These are phyloP conservation scores for Clarireedia sp. DNA, from an alignment of 2,329 filamentous ascomycete species.

Conservation along the genomic window DNA sequence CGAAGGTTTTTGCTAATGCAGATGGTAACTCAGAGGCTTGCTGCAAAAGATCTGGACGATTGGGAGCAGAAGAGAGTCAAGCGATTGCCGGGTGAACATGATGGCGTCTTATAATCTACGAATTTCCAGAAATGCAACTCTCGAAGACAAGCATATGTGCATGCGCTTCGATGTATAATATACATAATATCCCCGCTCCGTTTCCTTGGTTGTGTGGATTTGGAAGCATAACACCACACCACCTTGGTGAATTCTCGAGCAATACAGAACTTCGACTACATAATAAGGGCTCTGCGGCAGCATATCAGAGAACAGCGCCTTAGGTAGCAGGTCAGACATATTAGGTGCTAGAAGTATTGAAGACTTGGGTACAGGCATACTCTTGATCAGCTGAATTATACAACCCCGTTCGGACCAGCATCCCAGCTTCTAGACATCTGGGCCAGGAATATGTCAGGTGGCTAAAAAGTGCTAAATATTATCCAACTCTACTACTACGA, in stretches of 20 bases:
- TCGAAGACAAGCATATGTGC: neutral
- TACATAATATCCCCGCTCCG: neutral
- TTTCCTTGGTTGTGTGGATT: neutral
- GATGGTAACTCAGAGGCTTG: slow-evolving; percentile 52
- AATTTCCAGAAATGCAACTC: neutral
- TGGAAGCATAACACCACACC: neutral
- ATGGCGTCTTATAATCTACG: slow-evolving; percentile 60
- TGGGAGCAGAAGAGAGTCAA: slow-evolving; percentile 97
- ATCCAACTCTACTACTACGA: neutral
- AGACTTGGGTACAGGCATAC: neutral
- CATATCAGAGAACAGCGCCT: neutral
- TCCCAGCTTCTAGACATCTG: neutral
- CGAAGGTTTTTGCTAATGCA: slow-evolving; percentile 9
- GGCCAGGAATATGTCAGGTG: neutral
- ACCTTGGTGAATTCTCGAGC: neutral
- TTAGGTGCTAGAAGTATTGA: neutral
- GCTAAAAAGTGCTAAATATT: no score
- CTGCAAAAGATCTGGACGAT: slow-evolving; percentile 84
- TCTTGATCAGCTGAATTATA: neutral
- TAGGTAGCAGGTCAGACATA: slow-evolving; percentile 9
- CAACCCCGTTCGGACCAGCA: neutral
- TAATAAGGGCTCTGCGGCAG: neutral
- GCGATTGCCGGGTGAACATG: slow-evolving; percentile 79
- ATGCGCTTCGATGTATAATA: neutral
- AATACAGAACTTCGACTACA: neutral